Evolutionary conservation across 345 rosid genomes (phyloP), one percentile per base, ranked within the genome.

Genomic region (Salix arbutifolia): DNA sequence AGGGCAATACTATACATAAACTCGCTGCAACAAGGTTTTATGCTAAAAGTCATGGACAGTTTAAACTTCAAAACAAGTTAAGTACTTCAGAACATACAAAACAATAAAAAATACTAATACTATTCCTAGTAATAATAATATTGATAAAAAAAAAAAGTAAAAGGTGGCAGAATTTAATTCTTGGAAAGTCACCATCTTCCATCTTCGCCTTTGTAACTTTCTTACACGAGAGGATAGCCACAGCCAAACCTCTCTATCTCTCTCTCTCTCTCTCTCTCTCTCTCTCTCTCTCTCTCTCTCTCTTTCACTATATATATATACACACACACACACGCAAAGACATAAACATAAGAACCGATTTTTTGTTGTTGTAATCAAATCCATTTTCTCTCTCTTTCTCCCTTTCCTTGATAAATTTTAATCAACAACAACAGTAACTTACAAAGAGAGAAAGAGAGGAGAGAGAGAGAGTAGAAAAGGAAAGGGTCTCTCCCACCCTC

Each of bases 401-500:
- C 67, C 42, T 76, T 65, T 26, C 79, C 67, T 42, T 11, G 46
- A 42, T 10, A 42, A 42, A 14, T 42, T 42, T 42, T 42, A 65
- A 76, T 72, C 69, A 72, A 80, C 56, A 72, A 72, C 73, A 62
- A 46, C 37, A 56, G 73, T 19, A 65, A 65, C 31, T 42, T 42
- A 31, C 38, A 62, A 12, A 74, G 73, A 78, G 71, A 75, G 72
- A 66, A 65, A 80, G 79, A 81, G 84, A 80, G 77, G 76, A 11
- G 61, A 56, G 64, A 53, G 64, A 53, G 60, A 58, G 64, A 58
- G 28, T 14, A n/a, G 46, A 76, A 81, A 52, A 40, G 76, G 76
- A 71, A 88, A 85, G 91, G 91, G 87, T 85, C 83, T 85, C 50
- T 44, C 88, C 84, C 78, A 81, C 87, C 86, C 90, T 85, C 87